A percentile compares a stretch with the other conserved stretches of the same genome.
phyloP scores from a whole-genome alignment of 441 rosid species.

The Biscutella laevigata region DNA sequence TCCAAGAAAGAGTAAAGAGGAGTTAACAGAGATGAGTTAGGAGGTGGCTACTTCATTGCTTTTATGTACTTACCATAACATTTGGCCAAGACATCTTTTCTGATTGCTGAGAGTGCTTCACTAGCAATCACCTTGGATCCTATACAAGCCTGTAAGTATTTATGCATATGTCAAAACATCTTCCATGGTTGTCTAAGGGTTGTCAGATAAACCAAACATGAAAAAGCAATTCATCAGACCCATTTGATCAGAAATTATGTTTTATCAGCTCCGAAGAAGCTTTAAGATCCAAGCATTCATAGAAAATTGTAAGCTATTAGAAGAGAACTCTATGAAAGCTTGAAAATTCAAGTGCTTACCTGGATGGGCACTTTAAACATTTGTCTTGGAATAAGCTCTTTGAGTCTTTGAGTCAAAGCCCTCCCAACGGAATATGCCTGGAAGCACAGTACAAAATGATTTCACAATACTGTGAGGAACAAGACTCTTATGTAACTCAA shows the following conservation, averaged over 20 bases:
- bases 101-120: conserved; percentile 80
- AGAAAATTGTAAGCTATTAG: neutral
- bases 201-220: neutral
- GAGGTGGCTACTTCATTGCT: conserved; percentile 6
- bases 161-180: neutral
- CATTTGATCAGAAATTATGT: neutral
- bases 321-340: neutral
- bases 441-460: conserved; percentile 17
- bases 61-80: conserved; percentile 65
- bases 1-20: neutral
- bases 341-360: conserved; percentile 35
- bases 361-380: conserved; percentile 98
- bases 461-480: conserved; percentile 10
- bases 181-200: neutral
- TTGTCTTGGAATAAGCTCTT: conserved; percentile 96
- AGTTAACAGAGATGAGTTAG: too few relatives aligned
- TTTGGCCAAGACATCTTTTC: conserved; percentile 96
- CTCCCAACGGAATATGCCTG: conserved; percentile 94
- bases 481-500: neutral
- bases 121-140: conserved; percentile 96
- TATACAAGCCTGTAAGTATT: conserved; percentile 71
- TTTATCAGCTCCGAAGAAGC: neutral
- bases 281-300: neutral
- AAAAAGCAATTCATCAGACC: neutral
- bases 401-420: conserved; percentile 87